Evolutionary conservation across 331 rosid genomes (phyloP).

Genomic region (Acacia concinna): DNA sequence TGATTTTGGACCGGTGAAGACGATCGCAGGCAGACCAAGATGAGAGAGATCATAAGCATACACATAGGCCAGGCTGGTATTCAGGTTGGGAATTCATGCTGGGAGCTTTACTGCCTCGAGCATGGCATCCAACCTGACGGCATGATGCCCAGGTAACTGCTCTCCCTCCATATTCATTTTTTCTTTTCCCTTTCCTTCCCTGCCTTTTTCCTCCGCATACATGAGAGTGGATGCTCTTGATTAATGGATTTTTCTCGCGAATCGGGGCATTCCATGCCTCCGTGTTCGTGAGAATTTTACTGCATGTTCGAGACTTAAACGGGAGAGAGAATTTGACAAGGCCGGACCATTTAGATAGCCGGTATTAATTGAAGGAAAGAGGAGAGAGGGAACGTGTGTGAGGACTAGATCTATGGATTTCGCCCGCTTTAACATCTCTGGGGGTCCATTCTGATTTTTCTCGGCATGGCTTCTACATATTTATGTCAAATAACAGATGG

Average conservation of each 20-base stretch:
- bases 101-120: conserved; percentile 99
- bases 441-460: neutral
- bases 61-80: conserved; percentile 99
- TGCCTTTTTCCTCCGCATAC: neutral
- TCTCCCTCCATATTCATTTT: too few species aligned
- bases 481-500: neutral
- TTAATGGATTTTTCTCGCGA: neutral
- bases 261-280: neutral
- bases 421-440: neutral
- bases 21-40: neutral
- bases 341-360: neutral
- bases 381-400: neutral
- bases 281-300: neutral
- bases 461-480: neutral
- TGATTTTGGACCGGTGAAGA: neutral
- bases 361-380: neutral
- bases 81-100: conserved; percentile 95
- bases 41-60: conserved; percentile 94
- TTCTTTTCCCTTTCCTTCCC: neutral
- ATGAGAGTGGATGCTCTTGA: neutral
- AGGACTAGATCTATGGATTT: conserved; percentile 2
- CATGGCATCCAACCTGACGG: conserved; percentile 96
- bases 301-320: neutral
- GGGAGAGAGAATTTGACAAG: neutral
- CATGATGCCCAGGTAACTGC: conserved; percentile 76